Evolutionary conservation across 108 stramenopile species (phyloP), one percentile per base, ranked within the genome.

Genomic region (Stephanodiscus minutulus): DNA sequence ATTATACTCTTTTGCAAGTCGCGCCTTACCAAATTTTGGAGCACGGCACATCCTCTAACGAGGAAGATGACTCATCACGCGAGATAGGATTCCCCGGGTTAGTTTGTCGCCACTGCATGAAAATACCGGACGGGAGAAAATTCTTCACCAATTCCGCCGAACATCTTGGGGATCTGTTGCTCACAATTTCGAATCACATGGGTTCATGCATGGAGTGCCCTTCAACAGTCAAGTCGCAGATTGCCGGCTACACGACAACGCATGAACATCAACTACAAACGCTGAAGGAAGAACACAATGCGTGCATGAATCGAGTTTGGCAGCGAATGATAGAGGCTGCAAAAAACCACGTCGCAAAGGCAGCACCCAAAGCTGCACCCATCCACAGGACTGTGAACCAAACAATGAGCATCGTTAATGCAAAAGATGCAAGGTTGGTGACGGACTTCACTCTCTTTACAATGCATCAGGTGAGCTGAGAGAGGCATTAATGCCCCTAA

Each of bases 61-160:
- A 61, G 18, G 72, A 66, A 3, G 78, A 75, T 12, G 57, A 72
- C 15, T 66, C 73, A 25, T 66, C 68, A 20, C 66, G 73, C 18
- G 78, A 79, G 35, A 76, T 76, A 47, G 81, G 72, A 39, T 73
- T 82, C 41, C 81, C 81, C 43, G 77, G 82, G 1, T 68, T 83
- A 0, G 56, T 76, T 5, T 83, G 82, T 37, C 74, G 43, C 18
- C 78, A 83, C 60, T 83, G 82, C 29, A 68, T 48, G 24, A 44
- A 37, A 15, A 58, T 31, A 17, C 18, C 53, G 3, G 57, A 61
- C 56, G 64, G 73, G 11, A 28, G 73, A 33, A 82, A 77, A 54
- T 82, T 82, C 72, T 82, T 77, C 49, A 82, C 76, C 4, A 77
- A 58, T 8, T 79, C 82, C 31, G 57, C 79, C n/a, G 82, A 80